A percentile compares a stretch with the other conserved stretches of the same genome.
Conservation (phyloP, 345 rosid genomes). For the Rubroshorea leprosula region DNA sequence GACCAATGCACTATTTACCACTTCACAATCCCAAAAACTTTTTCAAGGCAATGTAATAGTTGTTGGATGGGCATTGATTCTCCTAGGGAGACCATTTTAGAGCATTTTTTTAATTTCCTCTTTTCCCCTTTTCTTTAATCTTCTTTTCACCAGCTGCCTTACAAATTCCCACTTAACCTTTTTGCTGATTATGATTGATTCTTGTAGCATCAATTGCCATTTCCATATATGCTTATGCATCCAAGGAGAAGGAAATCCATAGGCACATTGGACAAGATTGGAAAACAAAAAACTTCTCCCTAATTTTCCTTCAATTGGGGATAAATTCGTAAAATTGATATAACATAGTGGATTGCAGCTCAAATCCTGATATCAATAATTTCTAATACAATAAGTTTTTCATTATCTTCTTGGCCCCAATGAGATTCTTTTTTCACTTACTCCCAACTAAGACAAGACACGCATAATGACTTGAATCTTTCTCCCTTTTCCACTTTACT, state of each 20-base stretch:
- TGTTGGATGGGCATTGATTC: constrained; percentile 4
- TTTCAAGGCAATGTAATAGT: constrained; percentile 1
- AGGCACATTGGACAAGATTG: no score
- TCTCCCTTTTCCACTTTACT: no score
- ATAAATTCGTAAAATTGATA: no score
- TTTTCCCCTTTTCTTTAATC: background rate
- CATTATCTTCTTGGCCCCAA: background rate
- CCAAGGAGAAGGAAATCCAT: no score
- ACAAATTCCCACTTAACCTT: background rate
- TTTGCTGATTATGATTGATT: background rate
- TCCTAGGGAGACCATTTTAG: background rate
- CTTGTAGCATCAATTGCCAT: background rate
- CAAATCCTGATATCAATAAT: no score
- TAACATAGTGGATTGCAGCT: no score
- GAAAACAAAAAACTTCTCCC: no score
- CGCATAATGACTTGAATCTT: background rate
- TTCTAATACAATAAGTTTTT: no score
- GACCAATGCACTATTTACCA: background rate
- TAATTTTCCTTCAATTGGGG: no score
- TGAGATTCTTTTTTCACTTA: background rate
- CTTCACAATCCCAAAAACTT: background rate
- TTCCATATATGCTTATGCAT: no score
- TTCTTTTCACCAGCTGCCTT: background rate
- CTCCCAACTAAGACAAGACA: background rate
- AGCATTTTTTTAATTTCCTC: background rate